Evolutionary conservation across 176 grass and related monocot species (phyloP).

Genomic region (Areca catechu): DNA sequence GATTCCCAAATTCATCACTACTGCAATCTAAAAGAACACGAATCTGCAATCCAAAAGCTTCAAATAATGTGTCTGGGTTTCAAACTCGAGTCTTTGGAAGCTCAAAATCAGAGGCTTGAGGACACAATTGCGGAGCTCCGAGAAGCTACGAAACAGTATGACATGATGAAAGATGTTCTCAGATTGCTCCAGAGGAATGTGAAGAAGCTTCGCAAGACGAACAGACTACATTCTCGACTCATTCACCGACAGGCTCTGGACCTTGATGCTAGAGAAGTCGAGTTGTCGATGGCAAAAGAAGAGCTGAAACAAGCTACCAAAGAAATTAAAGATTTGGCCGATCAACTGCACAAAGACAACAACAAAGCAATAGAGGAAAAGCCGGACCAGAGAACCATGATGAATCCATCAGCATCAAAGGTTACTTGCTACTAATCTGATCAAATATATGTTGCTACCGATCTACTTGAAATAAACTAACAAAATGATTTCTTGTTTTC

Average conservation of each 20-base stretch:
- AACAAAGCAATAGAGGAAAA: constrained; percentile 26
- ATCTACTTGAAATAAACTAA: neutral
- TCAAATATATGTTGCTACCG: neutral
- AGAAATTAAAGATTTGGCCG: constrained; percentile 36
- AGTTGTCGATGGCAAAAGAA: constrained; percentile 25
- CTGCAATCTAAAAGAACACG: constrained; percentile 54
- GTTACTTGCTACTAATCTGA: neutral
- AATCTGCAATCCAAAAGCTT: constrained; percentile 68
- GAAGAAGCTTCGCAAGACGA: constrained; percentile 32
- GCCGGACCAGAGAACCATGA: neutral
- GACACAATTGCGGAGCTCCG: constrained; percentile 16
- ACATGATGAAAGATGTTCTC: constrained; percentile 22
- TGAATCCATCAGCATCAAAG: constrained; percentile 9
- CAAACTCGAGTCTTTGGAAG: constrained; percentile 68
- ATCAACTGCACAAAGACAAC: constrained; percentile 43
- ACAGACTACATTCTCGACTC: constrained; percentile 17
- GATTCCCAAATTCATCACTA: constrained; percentile 54
- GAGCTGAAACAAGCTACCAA: constrained; percentile 38
- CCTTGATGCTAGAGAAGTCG: constrained; percentile 35
- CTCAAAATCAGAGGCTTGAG: constrained; percentile 55
- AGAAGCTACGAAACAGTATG: constrained; percentile 15
- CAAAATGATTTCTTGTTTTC: neutral
- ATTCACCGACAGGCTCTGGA: constrained; percentile 25
- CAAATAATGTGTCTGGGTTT: constrained; percentile 81
- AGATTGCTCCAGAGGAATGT: constrained; percentile 31